Percentiles rank a stretch among this genome's conserved stretches.
Evolutionary conservation across 352 stramenopile species (phyloP).

Genomic region (Phytopythium ostracodes): DNA sequence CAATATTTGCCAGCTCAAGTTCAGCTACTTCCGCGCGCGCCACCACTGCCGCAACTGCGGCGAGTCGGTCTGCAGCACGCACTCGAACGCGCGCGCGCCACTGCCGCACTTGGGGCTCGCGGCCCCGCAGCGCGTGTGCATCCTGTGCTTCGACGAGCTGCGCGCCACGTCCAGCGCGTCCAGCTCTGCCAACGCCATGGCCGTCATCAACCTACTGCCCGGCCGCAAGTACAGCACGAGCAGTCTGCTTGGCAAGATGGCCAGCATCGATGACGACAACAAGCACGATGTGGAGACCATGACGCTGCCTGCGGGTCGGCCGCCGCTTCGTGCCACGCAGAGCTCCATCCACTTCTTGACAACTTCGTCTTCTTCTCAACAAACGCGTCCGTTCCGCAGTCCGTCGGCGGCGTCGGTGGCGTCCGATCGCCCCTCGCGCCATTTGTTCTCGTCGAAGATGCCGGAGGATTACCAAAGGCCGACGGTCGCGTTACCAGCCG

Average conservation of each 20-base stretch:
- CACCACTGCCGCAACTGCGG: slow-evolving; percentile 89
- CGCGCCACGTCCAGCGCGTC: slow-evolving; percentile 21
- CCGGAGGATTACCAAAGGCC: slow-evolving; percentile 3
- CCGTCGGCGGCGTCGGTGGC: slow-evolving; percentile 14
- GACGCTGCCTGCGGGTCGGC: slow-evolving; percentile 13
- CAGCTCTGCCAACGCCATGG: slow-evolving; percentile 35
- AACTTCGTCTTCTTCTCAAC: slow-evolving; percentile 19
- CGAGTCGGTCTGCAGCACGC: slow-evolving; percentile 78
- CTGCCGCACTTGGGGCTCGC: slow-evolving; percentile 58
- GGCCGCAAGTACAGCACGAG: slow-evolving; percentile 24
- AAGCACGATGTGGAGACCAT: slow-evolving; percentile 16
- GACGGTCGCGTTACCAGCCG: slow-evolving; percentile 12
- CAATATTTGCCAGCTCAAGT: slow-evolving; percentile 82
- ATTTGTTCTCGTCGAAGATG: slow-evolving; percentile 2
- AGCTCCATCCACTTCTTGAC: slow-evolving; percentile 30
- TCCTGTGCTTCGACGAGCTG: slow-evolving; percentile 77
- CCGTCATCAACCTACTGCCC: slow-evolving; percentile 71
- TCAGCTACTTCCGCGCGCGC: slow-evolving; percentile 81
- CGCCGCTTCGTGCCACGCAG: slow-evolving; percentile 31
- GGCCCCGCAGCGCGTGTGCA: slow-evolving; percentile 70
- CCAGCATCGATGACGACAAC: background rate
- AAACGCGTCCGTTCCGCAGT: slow-evolving; percentile 23
- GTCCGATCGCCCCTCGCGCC: slow-evolving; percentile 1
- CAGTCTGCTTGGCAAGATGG: slow-evolving; percentile 2
- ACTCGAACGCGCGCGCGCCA: slow-evolving; percentile 64